phyloP scores from a whole-genome alignment of 768 basidiomycete species.

The Boletus subparvulus region DNA sequence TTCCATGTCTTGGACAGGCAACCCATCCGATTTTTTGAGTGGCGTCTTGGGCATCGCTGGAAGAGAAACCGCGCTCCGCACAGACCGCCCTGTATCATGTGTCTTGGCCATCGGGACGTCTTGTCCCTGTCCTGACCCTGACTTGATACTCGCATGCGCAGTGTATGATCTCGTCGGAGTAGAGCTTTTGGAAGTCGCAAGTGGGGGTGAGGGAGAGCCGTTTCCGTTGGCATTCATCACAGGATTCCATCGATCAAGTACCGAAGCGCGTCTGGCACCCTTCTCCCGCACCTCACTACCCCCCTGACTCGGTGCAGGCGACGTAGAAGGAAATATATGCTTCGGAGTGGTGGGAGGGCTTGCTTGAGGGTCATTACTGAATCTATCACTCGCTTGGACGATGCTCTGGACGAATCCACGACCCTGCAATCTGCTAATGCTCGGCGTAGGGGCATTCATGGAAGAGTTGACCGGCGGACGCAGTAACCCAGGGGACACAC shows the following conservation, averaged over 20 bases:
- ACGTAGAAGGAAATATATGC: conserved; percentile 27
- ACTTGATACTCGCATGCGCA: conserved; percentile 31
- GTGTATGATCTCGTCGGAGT: conserved; percentile 42
- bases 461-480: conserved; percentile 40
- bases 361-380: conserved; percentile 38
- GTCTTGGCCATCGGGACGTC: conserved; percentile 25
- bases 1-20: conserved; percentile 25
- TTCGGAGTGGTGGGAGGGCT: conserved; percentile 32
- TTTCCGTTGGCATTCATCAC: conserved; percentile 27
- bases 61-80: conserved; percentile 45
- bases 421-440: conserved; percentile 78
- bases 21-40: conserved; percentile 20
- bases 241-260: conserved; percentile 73
- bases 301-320: conserved; percentile 36
- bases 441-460: conserved; percentile 75
- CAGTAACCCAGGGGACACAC: conserved; percentile 59
- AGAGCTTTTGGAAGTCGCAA: conserved; percentile 39
- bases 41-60: conserved; percentile 35
- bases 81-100: conserved; percentile 34
- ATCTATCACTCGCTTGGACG: conserved; percentile 64
- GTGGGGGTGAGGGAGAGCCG: conserved; percentile 38
- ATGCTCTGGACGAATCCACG: conserved; percentile 85
- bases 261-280: conserved; percentile 41
- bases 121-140: conserved; percentile 19
- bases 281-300: conserved; percentile 39